Conservation (phyloP, 148 eudicot species). For the Camellia granthamiana region DNA sequence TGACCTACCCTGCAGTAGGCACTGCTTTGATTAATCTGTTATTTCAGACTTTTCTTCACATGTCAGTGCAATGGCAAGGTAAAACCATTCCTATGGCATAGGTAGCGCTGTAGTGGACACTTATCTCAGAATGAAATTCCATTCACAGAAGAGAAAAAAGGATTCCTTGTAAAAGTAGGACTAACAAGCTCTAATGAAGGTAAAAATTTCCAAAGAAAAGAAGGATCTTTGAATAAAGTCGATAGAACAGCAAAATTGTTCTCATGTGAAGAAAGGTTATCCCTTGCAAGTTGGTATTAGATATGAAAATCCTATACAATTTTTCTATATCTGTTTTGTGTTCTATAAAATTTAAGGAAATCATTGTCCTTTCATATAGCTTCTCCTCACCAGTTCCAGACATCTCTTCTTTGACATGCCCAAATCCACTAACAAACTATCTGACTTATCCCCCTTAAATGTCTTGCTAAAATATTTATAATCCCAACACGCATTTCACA, state of each 20-base stretch:
- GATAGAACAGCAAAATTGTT: neutral
- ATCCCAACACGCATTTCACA: neutral
- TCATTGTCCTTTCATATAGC: neutral
- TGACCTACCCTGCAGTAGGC: neutral
- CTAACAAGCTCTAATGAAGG: neutral
- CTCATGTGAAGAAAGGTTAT: conserved; percentile 1
- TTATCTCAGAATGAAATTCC: neutral
- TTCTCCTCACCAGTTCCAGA: neutral
- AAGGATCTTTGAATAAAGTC: neutral
- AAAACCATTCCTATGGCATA: neutral
- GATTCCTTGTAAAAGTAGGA: no score
- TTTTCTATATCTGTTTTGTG: neutral
- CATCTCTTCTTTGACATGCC: neutral
- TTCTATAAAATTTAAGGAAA: neutral
- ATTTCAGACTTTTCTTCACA: neutral
- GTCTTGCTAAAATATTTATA: neutral
- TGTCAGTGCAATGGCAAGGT: neutral
- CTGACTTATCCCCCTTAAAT: neutral
- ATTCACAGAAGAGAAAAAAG: neutral
- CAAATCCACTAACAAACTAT: neutral
- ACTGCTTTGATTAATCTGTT: neutral
- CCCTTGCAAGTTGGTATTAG: neutral
- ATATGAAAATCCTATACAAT: neutral
- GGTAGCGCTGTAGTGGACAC: neutral
- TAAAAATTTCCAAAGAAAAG: neutral